Conservation (phyloP, 2,329 filamentous ascomycete genomes). For the Fusarium continuum region DNA sequence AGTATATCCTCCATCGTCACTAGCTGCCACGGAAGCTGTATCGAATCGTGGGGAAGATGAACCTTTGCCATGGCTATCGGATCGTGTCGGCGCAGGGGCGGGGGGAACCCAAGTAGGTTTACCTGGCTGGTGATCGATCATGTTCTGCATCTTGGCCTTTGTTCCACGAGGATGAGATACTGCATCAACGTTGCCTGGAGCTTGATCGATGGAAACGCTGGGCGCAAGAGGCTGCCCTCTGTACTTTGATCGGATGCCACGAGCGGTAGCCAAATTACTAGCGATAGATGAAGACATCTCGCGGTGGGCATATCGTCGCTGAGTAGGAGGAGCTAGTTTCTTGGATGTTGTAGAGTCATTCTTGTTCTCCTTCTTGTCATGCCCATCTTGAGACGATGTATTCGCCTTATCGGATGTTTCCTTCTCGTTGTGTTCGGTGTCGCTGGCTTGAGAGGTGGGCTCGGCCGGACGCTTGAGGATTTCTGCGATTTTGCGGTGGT, state of each 20-base stretch:
- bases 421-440: constrained; percentile 45
- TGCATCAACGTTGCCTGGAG: constrained; percentile 73
- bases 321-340: constrained; percentile 50
- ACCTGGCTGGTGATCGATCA: constrained; percentile 61
- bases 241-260: constrained; percentile 76
- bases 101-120: constrained; percentile 65
- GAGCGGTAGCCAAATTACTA: constrained; percentile 85
- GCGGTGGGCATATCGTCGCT: constrained; percentile 66
- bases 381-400: constrained; percentile 23
- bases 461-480: constrained; percentile 76
- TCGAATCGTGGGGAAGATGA: constrained; percentile 43
- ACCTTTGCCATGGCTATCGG: constrained; percentile 40
- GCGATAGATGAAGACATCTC: constrained; percentile 85
- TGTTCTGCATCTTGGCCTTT: constrained; percentile 63
- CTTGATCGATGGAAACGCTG: constrained; percentile 77
- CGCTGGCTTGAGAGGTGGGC: constrained; percentile 48
- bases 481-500: constrained; percentile 84
- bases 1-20: constrained; percentile 80
- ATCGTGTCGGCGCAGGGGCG: constrained; percentile 36
- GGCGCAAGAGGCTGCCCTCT: constrained; percentile 75
- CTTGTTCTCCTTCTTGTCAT: constrained; percentile 36
- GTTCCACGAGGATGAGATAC: constrained; percentile 61
- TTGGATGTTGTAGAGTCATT: constrained; percentile 39
- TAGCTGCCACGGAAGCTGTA: constrained; percentile 17
- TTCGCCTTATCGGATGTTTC: constrained; percentile 40